Percentiles rank a stretch among this genome's conserved stretches.
phyloP scores from a whole-genome alignment of 805 yeast genomes.

The Hagleromyces aurorensis region DNA sequence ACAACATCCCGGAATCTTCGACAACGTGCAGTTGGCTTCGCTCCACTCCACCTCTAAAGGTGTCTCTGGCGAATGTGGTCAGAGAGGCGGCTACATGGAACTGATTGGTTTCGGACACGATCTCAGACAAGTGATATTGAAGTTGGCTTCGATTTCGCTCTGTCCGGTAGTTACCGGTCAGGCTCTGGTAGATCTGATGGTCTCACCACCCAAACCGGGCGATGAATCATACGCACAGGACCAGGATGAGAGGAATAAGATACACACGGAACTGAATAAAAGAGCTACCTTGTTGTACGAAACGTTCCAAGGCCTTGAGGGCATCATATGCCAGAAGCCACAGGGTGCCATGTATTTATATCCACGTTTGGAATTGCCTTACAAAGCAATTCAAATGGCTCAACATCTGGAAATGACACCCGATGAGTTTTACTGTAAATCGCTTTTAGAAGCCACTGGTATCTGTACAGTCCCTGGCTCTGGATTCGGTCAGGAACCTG shows the following conservation, averaged over 20 bases:
- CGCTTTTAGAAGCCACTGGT: constrained; percentile 79
- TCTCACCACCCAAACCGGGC: constrained; percentile 78
- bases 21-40: constrained; percentile 80
- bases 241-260: constrained; percentile 49
- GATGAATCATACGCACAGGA: constrained; percentile 67
- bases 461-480: constrained; percentile 97
- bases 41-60: constrained; percentile 98
- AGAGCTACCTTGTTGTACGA: constrained; percentile 60
- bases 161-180: constrained; percentile 97
- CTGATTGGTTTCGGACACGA: constrained; percentile 69
- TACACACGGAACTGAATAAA: constrained; percentile 51
- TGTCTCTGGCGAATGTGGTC: constrained; percentile 97
- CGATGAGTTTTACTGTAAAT: constrained; percentile 85
- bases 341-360: constrained; percentile 97
- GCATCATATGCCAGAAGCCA: constrained; percentile 80
- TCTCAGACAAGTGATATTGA: constrained; percentile 62
- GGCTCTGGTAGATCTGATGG: constrained; percentile 86
- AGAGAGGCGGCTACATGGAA: constrained; percentile 98
- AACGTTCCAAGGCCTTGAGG: constrained; percentile 72
- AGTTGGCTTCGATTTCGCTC: constrained; percentile 81
- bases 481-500: constrained; percentile 90
- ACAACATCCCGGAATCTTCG: constrained; percentile 47
- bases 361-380: constrained; percentile 66
- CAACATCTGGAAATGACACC: constrained; percentile 47
- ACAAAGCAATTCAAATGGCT: constrained; percentile 57